These are phyloP conservation scores for Spiraea crenata DNA, from an alignment of 331 rosid species.

Conservation along the genomic window DNA sequence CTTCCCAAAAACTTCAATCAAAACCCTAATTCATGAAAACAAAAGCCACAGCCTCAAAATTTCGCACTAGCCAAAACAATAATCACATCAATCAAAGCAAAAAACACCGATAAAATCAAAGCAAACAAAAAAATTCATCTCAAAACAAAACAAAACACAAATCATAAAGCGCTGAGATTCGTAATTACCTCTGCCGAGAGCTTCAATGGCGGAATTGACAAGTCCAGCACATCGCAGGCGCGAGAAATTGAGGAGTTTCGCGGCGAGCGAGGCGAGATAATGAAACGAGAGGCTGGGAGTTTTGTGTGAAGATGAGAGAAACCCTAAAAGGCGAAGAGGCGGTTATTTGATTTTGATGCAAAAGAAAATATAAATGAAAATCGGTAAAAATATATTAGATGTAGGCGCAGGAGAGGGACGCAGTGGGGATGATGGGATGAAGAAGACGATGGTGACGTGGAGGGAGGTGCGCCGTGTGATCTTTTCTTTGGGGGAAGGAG, in stretches of 20 bases:
- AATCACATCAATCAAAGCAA: conserved; percentile 2
- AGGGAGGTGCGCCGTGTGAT: conserved; percentile 57
- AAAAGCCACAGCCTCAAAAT: conserved; percentile 17
- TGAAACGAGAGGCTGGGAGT: background rate
- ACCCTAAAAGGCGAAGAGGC: conserved; percentile 53
- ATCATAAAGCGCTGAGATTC: conserved; percentile 8
- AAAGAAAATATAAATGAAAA: too few species aligned
- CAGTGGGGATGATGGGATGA: conserved; percentile 37
- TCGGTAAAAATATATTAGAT: conserved; percentile 17
- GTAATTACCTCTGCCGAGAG: conserved; percentile 40
- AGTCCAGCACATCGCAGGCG: conserved; percentile 9
- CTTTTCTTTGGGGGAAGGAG: background rate
- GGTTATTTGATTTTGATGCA: conserved; percentile 6
- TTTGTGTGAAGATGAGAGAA: conserved; percentile 25
- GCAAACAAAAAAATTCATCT: background rate
- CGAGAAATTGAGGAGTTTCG: background rate
- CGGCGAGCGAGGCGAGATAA: conserved; percentile 20
- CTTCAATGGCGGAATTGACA: conserved; percentile 25
- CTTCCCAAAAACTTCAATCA: conserved; percentile 19
- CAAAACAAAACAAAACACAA: background rate
- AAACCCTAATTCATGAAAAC: conserved; percentile 50
- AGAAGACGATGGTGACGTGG: conserved; percentile 96
- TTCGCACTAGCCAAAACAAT: background rate
- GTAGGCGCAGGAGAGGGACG: conserved; percentile 42
- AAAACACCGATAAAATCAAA: background rate